These are phyloP conservation scores for Tetrapisispora namnaoensis DNA, from an alignment of 805 yeast genomes.

Conservation along the genomic window DNA sequence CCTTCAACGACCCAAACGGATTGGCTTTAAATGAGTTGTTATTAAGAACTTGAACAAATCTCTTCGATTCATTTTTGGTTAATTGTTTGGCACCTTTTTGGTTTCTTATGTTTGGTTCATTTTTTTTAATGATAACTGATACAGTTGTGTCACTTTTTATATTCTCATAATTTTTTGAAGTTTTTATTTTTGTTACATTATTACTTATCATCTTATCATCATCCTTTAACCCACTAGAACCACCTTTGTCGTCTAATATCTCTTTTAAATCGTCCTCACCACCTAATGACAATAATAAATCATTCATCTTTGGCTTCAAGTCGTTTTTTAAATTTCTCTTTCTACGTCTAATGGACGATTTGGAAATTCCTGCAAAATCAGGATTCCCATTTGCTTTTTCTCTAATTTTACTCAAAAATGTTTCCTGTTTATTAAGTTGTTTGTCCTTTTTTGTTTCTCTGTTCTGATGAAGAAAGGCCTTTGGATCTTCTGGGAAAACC, in stretches of 20 bases:
- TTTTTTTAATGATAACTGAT: conserved; percentile 22
- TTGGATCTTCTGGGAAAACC: conserved; percentile 29
- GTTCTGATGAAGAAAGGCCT: conserved; percentile 42
- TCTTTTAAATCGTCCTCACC: conserved; percentile 22
- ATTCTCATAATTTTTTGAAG: not conserved
- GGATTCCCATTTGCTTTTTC: conserved; percentile 11
- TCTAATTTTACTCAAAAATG: conserved; percentile 23
- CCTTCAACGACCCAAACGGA: conserved; percentile 58
- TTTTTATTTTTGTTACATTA: conserved; percentile 6
- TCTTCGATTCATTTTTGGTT: conserved; percentile 45
- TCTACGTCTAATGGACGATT: conserved; percentile 54
- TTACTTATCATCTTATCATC: conserved; percentile 4
- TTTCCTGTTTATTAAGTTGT: conserved; percentile 31
- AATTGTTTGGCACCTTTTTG: conserved; percentile 45
- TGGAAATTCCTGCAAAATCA: conserved; percentile 44
- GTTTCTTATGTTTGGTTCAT: conserved; percentile 47
- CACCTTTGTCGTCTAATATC: conserved; percentile 7
- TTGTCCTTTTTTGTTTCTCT: conserved; percentile 48
- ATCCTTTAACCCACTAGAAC: conserved; percentile 2
- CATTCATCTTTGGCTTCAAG: conserved; percentile 58
- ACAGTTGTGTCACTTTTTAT: conserved; percentile 8
- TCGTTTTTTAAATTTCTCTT: conserved; percentile 54
- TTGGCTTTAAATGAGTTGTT: conserved; percentile 45
- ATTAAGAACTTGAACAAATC: conserved; percentile 49
- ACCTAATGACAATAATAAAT: conserved; percentile 45